A percentile compares a stretch with the other conserved stretches of the same genome.
These are phyloP conservation scores for Gracilaria caudata DNA, from an alignment of 23 red algal genomes.

Conservation along the genomic window DNA sequence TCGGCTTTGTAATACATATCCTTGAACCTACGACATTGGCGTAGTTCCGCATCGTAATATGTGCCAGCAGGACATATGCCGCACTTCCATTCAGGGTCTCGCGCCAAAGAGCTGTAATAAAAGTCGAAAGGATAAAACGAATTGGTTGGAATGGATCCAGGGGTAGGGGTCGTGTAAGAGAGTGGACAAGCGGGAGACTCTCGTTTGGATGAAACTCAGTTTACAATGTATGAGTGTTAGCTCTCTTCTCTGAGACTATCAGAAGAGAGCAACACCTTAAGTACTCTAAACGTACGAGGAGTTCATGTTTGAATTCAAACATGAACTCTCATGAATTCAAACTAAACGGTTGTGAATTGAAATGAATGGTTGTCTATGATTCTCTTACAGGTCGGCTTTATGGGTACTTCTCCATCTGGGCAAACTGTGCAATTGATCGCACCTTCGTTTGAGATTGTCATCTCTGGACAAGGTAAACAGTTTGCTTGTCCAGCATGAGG, in stretches of 20 bases:
- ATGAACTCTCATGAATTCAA: no score
- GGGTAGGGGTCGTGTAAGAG: no score
- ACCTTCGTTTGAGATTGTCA: background rate
- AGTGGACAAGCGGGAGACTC: no score
- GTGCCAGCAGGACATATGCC: background rate
- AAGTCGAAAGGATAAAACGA: background rate
- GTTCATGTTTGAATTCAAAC: no score
- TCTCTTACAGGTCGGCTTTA: background rate
- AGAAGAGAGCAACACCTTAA: no score
- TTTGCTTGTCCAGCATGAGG: background rate
- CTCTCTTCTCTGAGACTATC: no score
- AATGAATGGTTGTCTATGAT: no score
- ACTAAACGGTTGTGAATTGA: no score
- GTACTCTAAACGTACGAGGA: no score
- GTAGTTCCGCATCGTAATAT: background rate
- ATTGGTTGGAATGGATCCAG: background rate
- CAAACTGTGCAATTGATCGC: background rate
- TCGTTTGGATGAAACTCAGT: no score
- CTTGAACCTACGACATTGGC: background rate
- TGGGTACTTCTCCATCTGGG: background rate
- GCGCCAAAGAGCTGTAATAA: background rate
- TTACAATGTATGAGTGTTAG: no score
- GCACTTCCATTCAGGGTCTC: background rate
- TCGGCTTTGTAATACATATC: slow-evolving; percentile 1
- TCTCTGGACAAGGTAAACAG: background rate